These are phyloP conservation scores for Kwoniella shivajii DNA, from an alignment of 1,284 basidiomycete species.

Conservation along the genomic window DNA sequence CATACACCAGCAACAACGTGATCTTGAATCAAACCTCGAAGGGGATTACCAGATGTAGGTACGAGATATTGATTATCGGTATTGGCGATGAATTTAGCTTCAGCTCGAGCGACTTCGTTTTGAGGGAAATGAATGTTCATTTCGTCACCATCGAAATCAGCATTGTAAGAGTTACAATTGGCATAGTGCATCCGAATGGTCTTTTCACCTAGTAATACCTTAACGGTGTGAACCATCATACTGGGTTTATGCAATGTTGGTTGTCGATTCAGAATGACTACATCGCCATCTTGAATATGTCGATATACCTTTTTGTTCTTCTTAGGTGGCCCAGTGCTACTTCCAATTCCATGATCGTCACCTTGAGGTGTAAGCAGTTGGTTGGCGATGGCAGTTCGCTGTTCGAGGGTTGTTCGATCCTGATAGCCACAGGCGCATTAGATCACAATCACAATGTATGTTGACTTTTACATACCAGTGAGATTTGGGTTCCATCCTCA, in stretches of 20 bases:
- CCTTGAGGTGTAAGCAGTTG: conserved; percentile 92
- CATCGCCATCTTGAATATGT: conserved; percentile 92
- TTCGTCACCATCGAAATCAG: conserved; percentile 99
- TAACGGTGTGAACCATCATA: conserved; percentile 99
- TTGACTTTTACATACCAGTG: conserved; percentile 67
- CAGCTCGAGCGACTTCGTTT: conserved; percentile 81
- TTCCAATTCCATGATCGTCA: conserved; percentile 60
- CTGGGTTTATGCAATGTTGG: conserved; percentile 99
- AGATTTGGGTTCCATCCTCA: conserved; percentile 87
- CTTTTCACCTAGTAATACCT: conserved; percentile 92
- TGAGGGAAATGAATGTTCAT: conserved; percentile 99
- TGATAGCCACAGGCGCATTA: conserved; percentile 42
- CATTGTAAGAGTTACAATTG: conserved; percentile 99
- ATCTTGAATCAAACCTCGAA: conserved; percentile 98
- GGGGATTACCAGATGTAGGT: conserved; percentile 95
- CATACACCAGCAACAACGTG: conserved; percentile 98
- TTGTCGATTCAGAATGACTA: conserved; percentile 95
- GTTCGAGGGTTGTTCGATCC: conserved; percentile 83
- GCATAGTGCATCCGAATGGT: conserved; percentile 99
- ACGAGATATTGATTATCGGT: conserved; percentile 99
- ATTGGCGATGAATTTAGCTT: conserved; percentile 92
- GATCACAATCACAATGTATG: background rate
- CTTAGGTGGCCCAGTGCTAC: conserved; percentile 63
- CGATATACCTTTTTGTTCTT: conserved; percentile 98
- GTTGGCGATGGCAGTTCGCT: conserved; percentile 95